phyloP scores from a whole-genome alignment of 495 filamentous ascomycete genomes.

The Margaritispora aquatica region DNA sequence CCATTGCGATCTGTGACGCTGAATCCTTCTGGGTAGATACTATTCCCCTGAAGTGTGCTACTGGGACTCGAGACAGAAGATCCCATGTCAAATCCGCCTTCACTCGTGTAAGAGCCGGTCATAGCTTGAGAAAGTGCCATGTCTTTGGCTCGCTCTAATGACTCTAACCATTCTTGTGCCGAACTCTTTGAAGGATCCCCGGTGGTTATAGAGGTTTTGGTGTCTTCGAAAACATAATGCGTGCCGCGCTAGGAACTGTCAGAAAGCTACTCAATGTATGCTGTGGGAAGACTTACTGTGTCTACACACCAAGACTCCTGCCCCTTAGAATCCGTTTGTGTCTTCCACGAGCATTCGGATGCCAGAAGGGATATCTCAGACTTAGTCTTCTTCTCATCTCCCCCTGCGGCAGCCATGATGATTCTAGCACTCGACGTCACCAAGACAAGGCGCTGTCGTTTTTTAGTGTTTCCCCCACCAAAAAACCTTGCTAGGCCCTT shows the following conservation, averaged over 20 bases:
- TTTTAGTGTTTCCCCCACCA: constrained; percentile 82
- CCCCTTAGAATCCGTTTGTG: constrained; percentile 74
- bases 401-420: constrained; percentile 84
- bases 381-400: constrained; percentile 94
- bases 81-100: constrained; percentile 65
- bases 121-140: constrained; percentile 67
- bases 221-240: constrained; percentile 90
- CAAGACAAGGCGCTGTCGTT: constrained; percentile 89
- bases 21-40: constrained; percentile 31
- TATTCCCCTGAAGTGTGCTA: constrained; percentile 58
- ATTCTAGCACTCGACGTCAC: constrained; percentile 86
- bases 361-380: constrained; percentile 75
- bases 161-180: constrained; percentile 83
- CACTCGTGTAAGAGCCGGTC: constrained; percentile 58
- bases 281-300: constrained; percentile 52
- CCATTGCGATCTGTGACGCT: constrained; percentile 42
- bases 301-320: constrained; percentile 86
- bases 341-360: constrained; percentile 68
- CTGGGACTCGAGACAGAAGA: constrained; percentile 65
- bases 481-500: constrained; percentile 92
- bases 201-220: constrained; percentile 49
- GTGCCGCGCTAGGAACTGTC: constrained; percentile 62
- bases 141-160: constrained; percentile 73
- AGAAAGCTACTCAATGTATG: background rate
- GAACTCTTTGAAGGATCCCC: constrained; percentile 39